A percentile compares a stretch with the other conserved stretches of the same genome.
These are phyloP conservation scores for Suhomyces maxii DNA, from an alignment of 1,139 yeast species.

Conservation along the genomic window DNA sequence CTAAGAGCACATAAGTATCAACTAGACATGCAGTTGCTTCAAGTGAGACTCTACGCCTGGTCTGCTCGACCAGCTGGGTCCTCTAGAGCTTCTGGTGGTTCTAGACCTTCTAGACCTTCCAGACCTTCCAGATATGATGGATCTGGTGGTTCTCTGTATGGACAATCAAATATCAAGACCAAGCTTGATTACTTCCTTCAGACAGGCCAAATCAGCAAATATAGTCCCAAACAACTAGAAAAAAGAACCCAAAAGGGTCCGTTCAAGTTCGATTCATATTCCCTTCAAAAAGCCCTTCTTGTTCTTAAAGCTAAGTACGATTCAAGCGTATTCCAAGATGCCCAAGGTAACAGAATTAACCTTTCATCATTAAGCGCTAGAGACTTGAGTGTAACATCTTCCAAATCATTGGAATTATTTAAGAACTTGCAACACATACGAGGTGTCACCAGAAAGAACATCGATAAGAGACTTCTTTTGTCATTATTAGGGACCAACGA, in stretches of 20 bases:
- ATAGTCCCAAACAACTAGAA: slow-evolving; percentile 18
- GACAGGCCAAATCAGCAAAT: slow-evolving; percentile 28
- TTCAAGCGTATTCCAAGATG: slow-evolving; percentile 19
- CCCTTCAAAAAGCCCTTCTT: slow-evolving; percentile 26
- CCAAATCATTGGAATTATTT: slow-evolving; percentile 28
- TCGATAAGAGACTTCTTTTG: slow-evolving; percentile 48
- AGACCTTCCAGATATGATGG: background rate
- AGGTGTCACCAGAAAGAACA: slow-evolving; percentile 23
- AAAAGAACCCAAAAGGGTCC: slow-evolving; percentile 6
- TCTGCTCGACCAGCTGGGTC: background rate
- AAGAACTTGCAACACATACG: slow-evolving; percentile 30
- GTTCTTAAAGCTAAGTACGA: slow-evolving; percentile 25
- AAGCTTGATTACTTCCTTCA: slow-evolving; percentile 29
- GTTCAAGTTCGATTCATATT: slow-evolving; percentile 7
- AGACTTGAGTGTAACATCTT: slow-evolving; percentile 26
- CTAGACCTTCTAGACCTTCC: background rate
- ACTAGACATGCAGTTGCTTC: background rate
- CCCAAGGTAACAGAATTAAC: slow-evolving; percentile 20
- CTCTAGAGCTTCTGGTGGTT: background rate
- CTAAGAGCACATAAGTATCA: too few species aligned
- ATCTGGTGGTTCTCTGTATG: background rate
- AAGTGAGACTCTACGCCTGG: background rate
- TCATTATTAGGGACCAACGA: slow-evolving; percentile 59
- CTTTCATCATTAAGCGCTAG: slow-evolving; percentile 19
- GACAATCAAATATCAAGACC: slow-evolving; percentile 21